Evolutionary conservation across 768 basidiomycete species (phyloP).

Genomic region (Naganishia antarctica): DNA sequence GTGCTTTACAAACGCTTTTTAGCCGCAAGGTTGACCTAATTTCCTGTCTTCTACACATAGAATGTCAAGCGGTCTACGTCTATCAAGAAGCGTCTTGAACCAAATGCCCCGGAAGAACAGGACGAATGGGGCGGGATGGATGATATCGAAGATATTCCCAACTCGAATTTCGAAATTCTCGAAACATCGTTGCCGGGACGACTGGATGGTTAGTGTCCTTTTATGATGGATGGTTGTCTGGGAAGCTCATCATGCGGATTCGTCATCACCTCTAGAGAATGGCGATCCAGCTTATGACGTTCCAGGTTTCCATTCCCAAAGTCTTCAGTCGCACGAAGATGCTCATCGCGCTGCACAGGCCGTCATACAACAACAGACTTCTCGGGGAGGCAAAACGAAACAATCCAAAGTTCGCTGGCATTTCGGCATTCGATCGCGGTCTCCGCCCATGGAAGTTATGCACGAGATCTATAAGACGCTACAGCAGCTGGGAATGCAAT

Average conservation of each 20-base stretch:
- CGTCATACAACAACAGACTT: conserved; percentile 30
- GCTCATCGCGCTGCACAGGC: conserved; percentile 45
- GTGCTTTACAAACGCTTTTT: conserved; percentile 57
- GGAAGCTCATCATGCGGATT: neutral
- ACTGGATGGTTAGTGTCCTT: conserved; percentile 36
- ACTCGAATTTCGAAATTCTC: conserved; percentile 77
- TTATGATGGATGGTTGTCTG: neutral
- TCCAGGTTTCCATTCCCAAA: conserved; percentile 20
- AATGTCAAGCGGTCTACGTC: conserved; percentile 20
- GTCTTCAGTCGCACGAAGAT: conserved; percentile 37
- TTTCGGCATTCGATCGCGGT: conserved; percentile 87
- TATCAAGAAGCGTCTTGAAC: conserved; percentile 51
- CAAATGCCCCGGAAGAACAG: conserved; percentile 72
- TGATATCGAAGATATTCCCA: conserved; percentile 56
- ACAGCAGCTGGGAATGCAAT: conserved; percentile 87
- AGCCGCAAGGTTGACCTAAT: conserved; percentile 57
- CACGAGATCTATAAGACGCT: conserved; percentile 93
- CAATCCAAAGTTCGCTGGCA: conserved; percentile 86
- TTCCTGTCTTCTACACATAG: neutral
- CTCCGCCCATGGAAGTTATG: conserved; percentile 98
- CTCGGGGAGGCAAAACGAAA: conserved; percentile 55
- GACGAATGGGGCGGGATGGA: conserved; percentile 60
- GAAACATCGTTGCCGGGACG: conserved; percentile 72
- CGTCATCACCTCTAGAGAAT: conserved; percentile 14
- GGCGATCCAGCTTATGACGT: conserved; percentile 28